These are phyloP conservation scores for Tieghemostelium lacteum DNA, from an alignment of 78 protist species.

Conservation along the genomic window DNA sequence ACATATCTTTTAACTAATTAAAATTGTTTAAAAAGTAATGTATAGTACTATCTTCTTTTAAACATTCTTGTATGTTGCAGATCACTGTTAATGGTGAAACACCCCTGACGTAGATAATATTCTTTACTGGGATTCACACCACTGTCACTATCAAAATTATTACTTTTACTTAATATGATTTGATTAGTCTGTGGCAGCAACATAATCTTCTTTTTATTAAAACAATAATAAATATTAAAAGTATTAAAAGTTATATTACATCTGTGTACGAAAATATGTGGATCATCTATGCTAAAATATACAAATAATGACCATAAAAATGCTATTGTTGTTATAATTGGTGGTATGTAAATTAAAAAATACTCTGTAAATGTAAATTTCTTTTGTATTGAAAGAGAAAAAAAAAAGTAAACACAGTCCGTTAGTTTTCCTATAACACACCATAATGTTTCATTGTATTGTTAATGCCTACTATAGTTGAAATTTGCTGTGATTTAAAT, in stretches of 20 bases:
- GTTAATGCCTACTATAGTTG: background rate
- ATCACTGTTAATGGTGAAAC: no score
- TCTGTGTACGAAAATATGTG: conserved; percentile 1
- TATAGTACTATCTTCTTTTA: no score
- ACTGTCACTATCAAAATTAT: no score
- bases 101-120: no score
- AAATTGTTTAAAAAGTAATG: no score
- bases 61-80: no score
- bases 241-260: conserved; percentile 2
- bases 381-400: background rate
- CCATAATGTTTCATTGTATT: background rate
- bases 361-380: background rate
- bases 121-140: no score
- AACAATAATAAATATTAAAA: conserved; percentile 24
- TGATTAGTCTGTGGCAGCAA: background rate
- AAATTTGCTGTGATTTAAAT: background rate
- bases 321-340: background rate
- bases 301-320: background rate
- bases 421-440: background rate
- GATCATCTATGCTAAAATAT: conserved; percentile 19
- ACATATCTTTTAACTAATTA: no score
- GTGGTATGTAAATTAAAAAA: background rate
- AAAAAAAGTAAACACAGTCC: background rate
- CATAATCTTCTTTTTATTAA: conserved; percentile 7
- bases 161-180: background rate